Conservation (phyloP, 345 rosid genomes). For the Salix koriyanagi region DNA sequence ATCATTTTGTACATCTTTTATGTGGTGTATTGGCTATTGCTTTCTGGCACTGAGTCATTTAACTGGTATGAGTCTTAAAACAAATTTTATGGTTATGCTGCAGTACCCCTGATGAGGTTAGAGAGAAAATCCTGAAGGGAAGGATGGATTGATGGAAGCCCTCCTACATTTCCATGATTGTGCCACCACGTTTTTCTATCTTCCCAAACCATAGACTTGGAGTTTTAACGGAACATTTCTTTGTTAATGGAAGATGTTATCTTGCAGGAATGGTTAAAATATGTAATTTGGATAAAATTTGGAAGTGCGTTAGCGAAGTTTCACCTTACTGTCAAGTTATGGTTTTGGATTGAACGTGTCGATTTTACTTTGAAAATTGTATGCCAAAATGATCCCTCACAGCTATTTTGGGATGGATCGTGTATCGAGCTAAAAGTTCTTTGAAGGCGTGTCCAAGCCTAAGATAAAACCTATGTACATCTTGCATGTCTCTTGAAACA, state of each 20-base stretch:
- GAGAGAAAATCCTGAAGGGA: constrained; percentile 85
- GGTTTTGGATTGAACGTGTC: not conserved
- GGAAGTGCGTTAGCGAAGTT: not conserved
- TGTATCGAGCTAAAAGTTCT: too few species aligned
- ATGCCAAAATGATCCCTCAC: not conserved
- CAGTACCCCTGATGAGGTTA: constrained; percentile 86
- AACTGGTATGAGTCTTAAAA: not conserved
- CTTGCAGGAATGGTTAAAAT: not conserved
- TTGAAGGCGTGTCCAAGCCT: too few species aligned
- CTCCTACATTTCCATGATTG: not conserved
- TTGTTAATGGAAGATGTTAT: not conserved
- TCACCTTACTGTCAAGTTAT: not conserved
- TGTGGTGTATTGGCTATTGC: not conserved
- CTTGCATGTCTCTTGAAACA: too few species aligned
- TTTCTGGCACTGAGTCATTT: not conserved
- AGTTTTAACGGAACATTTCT: not conserved
- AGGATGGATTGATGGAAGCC: constrained; percentile 70
- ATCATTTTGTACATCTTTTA: not conserved
- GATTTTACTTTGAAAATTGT: not conserved
- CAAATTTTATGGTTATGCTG: constrained; percentile 10
- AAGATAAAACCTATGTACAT: too few species aligned
- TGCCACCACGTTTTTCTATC: not conserved
- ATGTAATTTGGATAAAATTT: not conserved
- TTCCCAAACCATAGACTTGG: not conserved
- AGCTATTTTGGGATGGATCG: too few species aligned